Evolutionary conservation across 1,139 yeast species (phyloP), one percentile per base, ranked within the genome.

Genomic region (Pichia kudriavzevii): DNA sequence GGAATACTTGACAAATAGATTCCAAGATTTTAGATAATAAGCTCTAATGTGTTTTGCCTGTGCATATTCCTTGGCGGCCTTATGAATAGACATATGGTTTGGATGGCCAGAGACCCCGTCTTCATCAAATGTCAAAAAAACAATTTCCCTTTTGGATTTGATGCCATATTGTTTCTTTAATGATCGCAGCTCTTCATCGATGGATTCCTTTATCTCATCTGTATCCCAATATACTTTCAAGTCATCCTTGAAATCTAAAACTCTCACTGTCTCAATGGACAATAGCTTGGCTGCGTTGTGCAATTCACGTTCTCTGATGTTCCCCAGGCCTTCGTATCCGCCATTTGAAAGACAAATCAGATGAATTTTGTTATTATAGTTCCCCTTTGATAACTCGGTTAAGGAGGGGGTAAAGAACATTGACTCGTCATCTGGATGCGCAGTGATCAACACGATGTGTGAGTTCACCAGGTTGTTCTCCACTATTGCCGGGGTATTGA

Each of bases 341-440:
- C 98, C 98, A 29, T 67, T 67, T 1, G 94, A 79, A 41, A 85
- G 69, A 47, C 95, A 87, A 10, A 87, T 52, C 12, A 88, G 55
- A 31, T 71, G 64, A 16, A 85, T 61, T 5, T 56, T 48, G 49
- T 79, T 79, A 42, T 65, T 58, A 46, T 74, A 63, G 44, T 63
- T 55, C 3, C 63, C 56, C 40, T 76, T 72, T 22, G 62, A 45
- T 36, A 78, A 49, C 44, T 73, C 80, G 8, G 72, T 58, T 30
- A 85, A 51, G 0, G 94, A 67, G 0, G 98, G 98, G 1, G 88
- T 75, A 53, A 91, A 93, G 59, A 93, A 93, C 98, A 93, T 93
- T 38, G 87, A 91, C 59, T 93, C 99, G 56, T 93, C 99, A 58
- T 93, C 99, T 0, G 99, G 99, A 58, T 93, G 99, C 1, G 95